phyloP scores from a whole-genome alignment of 768 basidiomycete genomes.

The Astraeus odoratus region DNA sequence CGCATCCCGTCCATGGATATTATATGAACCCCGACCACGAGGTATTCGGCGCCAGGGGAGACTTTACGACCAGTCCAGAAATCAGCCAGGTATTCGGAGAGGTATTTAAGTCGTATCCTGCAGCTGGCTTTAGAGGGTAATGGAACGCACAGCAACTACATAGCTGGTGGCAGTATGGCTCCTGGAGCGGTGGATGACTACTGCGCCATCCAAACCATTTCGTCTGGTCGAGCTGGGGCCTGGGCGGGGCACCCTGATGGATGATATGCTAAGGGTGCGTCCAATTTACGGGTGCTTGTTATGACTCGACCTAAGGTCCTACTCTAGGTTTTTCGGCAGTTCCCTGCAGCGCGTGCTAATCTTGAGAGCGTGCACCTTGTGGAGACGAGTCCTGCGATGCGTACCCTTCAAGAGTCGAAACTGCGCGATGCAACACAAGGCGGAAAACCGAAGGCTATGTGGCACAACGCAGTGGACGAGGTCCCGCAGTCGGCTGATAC shows the following conservation, averaged over 20 bases:
- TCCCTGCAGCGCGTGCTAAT: conserved; percentile 29
- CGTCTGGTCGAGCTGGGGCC: conserved; percentile 90
- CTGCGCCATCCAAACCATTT: conserved; percentile 42
- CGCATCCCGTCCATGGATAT: conserved; percentile 88
- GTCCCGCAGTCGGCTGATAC: conserved; percentile 40
- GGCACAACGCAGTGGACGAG: conserved; percentile 72
- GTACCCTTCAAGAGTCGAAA: conserved; percentile 50
- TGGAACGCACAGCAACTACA: conserved; percentile 28
- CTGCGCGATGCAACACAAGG: conserved; percentile 30
- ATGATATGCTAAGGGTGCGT: conserved; percentile 77
- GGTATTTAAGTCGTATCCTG: conserved; percentile 40
- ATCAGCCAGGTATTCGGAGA: conserved; percentile 96
- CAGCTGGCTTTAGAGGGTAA: conserved; percentile 20
- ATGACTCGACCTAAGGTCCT: not conserved
- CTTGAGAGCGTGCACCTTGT: conserved; percentile 63
- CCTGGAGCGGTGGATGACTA: conserved; percentile 62
- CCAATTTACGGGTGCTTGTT: not conserved
- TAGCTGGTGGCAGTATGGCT: conserved; percentile 89
- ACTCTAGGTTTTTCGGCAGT: conserved; percentile 44
- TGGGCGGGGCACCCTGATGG: conserved; percentile 87
- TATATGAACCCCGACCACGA: conserved; percentile 71
- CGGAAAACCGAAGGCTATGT: conserved; percentile 40
- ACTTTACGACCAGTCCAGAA: conserved; percentile 96
- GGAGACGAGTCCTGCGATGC: conserved; percentile 71
- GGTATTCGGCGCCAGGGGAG: conserved; percentile 82